phyloP scores from a whole-genome alignment of 768 basidiomycete species.

The Russula virescens region DNA sequence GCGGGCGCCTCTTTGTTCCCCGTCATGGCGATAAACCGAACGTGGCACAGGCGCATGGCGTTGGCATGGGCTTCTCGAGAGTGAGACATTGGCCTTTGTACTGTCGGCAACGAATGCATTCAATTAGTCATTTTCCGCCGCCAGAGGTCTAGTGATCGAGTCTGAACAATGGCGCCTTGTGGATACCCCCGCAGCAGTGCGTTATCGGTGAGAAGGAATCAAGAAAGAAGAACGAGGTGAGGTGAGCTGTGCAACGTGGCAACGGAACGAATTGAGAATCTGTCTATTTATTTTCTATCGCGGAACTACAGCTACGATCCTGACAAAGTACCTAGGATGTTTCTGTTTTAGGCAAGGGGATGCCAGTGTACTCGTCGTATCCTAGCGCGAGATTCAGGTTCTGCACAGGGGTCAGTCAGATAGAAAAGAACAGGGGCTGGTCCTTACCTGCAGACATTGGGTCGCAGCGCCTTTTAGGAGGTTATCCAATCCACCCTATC shows the following conservation, averaged over 20 bases:
- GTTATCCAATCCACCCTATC: slow-evolving; percentile 90
- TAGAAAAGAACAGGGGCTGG: not conserved
- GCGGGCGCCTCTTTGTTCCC: slow-evolving; percentile 8
- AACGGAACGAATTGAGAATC: not conserved
- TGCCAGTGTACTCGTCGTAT: slow-evolving; percentile 78
- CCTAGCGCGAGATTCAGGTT: slow-evolving; percentile 89
- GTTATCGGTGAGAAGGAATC: no score
- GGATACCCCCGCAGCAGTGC: not conserved
- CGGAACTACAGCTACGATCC: no score
- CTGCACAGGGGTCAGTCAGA: slow-evolving; percentile 34
- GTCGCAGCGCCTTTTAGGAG: slow-evolving; percentile 97
- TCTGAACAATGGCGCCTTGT: no score
- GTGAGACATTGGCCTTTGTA: not conserved
- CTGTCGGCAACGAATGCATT: not conserved
- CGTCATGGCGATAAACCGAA: not conserved
- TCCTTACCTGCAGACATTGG: slow-evolving; percentile 89
- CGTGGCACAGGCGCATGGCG: slow-evolving; percentile 1
- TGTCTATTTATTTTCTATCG: no score
- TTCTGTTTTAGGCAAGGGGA: slow-evolving; percentile 37
- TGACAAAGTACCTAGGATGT: not conserved
- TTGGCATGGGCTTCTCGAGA: not conserved
- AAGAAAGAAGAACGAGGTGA: no score
- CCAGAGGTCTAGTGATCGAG: no score
- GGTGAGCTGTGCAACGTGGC: no score
- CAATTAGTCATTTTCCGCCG: not conserved